Base-by-base conservation (phyloP, 345 rosid genomes). In the Rhodamnia argentea region DNA sequence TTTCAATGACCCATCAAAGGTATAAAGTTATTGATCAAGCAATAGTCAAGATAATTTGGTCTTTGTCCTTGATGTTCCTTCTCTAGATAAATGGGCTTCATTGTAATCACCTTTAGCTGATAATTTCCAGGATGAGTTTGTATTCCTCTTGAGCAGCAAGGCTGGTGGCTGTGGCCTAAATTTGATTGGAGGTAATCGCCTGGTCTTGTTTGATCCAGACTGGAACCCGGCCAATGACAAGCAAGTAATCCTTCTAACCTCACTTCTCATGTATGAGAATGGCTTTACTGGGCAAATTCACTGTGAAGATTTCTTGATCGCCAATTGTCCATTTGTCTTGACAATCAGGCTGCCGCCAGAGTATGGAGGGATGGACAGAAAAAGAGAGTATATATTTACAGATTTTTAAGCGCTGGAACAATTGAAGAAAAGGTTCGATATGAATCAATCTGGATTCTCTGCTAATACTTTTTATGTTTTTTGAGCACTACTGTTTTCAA, bases 171-270 rank as follows among this genome's bases (percentile, higher is more conserved):
- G 99, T 88, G 99, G 99, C 87, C 97, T 97, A 88, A 95, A 97
- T 93, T 92, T 97, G 88, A 94, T 97, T 7, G 98, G 99, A 78
- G 99, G 98, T 87, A 96, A 93, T 86, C 94, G 99, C 86, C 96
- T 97, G 86, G 93, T 97, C 89, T 89, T 97, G 90, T 97, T 97
- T 85, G 99, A 97, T 90, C 99, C 99, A 47, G 99, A 97, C 87
- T 97, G 99, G 99, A 97, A 97, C 92, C 99, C 99, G 87, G 99
- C 99, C 91, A 97, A 97, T 90, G 99, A 97, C 94, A 97, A 97
- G 91, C 99, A 97, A 90, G 99, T 94, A 94, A 88, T 74, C 87
- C 52, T 64, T 83, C 88, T 83, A 22, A 44, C 84, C 83, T 85
- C 70, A 32, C 51, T 75, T 40, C 27, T 12, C 13, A 85, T 82